Evolutionary conservation across 768 basidiomycete species (phyloP), one percentile per base, ranked within the genome.

Genomic region (Naganishia randhawae): DNA sequence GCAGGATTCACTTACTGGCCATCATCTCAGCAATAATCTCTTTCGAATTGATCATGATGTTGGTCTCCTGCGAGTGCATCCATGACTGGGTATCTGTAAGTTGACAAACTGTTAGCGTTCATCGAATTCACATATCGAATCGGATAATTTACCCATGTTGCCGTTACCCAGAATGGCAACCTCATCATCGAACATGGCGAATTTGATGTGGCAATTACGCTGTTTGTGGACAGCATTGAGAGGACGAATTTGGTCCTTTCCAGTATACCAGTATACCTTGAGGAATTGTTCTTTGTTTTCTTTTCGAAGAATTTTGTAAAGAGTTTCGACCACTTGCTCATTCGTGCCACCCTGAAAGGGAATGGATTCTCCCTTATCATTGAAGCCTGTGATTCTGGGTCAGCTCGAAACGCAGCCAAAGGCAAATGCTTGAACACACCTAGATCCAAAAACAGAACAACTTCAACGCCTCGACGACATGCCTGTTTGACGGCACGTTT

Each of bases 291-390:
- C 77, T 69, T 84, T 82, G 11, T 81, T 81, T 42, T 82, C 82
- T 31, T 80, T 79, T 3, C 81, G 78, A 19, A 89, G 81, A 54
- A 77, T 78, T 25, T 81, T 82, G 78, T 84, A 89, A 81, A 89
- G 84, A 41, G 81, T 80, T 69, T 84, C 82, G 17, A 84, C 85
- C 22, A 89, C 87, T 77, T 87, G 83, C 70, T 88, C 86, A 75
- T 89, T 89, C 39, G 85, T 89, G 1, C 88, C 88, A 11, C 88
- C 88, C 76, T 88, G 87, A 72, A 84, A 84, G 0, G 87, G 87
- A 41, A 88, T 81, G 45, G 83, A 83, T 75, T 88, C 87, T 62
- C 85, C 85, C 79, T 83, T 84, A 71, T 87, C 82, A 73, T 84
- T 83, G 78, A 83, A 82, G 3, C 80, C 67, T 68, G 33, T n/a